Percentiles rank a stretch among this genome's conserved stretches.
phyloP scores from a whole-genome alignment of 257 asterid species.

The Fraxinus americana region DNA sequence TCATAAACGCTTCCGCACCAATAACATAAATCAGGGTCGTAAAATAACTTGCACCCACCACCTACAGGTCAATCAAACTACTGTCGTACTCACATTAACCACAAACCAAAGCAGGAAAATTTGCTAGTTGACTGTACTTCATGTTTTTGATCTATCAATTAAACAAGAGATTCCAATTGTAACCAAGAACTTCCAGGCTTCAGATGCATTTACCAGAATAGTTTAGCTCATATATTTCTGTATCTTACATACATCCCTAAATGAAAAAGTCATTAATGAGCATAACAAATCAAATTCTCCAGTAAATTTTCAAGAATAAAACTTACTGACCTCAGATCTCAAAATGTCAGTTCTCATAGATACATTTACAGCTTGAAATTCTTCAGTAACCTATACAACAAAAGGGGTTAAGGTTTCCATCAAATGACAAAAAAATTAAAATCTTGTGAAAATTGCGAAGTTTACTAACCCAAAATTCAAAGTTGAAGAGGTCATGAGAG shows the following conservation, averaged over 20 bases:
- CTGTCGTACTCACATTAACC: neutral
- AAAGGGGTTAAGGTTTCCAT: constrained; percentile 22
- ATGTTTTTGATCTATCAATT: constrained; percentile 12
- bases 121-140: neutral
- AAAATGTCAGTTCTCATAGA: constrained; percentile 76
- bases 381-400: constrained; percentile 74
- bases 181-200: constrained; percentile 13
- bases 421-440: neutral
- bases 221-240: neutral
- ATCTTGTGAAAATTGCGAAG: constrained; percentile 22
- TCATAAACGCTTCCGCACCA: too few relatives aligned
- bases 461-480: constrained; percentile 95
- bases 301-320: constrained; percentile 17
- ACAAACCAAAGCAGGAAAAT: neutral
- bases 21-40: neutral
- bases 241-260: neutral
- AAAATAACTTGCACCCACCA: neutral
- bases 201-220: constrained; percentile 13
- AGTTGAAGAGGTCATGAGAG: constrained; percentile 89
- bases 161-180: constrained; percentile 2
- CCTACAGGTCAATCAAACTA: neutral
- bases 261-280: constrained; percentile 15
- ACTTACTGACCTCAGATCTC: constrained; percentile 83
- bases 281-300: constrained; percentile 16
- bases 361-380: constrained; percentile 94